Evolutionary conservation across 2,329 filamentous ascomycete species (phyloP).

Genomic region (Cercospora citrullina): DNA sequence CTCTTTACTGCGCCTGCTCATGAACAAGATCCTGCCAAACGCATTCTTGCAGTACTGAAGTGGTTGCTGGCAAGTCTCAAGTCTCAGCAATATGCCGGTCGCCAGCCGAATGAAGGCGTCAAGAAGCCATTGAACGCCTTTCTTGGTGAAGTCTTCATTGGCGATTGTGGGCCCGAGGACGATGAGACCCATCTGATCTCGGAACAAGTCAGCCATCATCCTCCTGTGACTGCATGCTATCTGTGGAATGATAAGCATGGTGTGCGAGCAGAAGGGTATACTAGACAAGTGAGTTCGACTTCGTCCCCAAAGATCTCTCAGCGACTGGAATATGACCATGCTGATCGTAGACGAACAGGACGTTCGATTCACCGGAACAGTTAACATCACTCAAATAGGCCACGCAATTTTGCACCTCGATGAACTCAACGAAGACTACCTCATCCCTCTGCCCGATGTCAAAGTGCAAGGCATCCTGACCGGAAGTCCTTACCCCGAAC

Average conservation of each 20-base stretch:
- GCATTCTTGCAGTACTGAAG: conserved; percentile 50
- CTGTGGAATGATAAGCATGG: conserved; percentile 49
- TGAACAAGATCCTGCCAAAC: conserved; percentile 42
- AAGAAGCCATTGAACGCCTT: conserved; percentile 57
- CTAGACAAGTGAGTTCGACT: conserved; percentile 38
- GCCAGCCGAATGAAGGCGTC: conserved; percentile 45
- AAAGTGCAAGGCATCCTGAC: conserved; percentile 49
- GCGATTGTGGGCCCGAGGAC: conserved; percentile 39
- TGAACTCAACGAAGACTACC: conserved; percentile 47
- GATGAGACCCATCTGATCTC: conserved; percentile 45
- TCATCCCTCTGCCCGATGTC: conserved; percentile 49
- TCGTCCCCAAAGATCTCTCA: no score
- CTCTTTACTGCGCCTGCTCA: conserved; percentile 50
- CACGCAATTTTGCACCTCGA: conserved; percentile 49
- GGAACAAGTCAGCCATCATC: conserved; percentile 51
- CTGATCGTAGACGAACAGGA: no score
- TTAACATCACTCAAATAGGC: conserved; percentile 50
- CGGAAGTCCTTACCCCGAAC: conserved; percentile 48
- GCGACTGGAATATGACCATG: no score
- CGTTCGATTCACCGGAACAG: conserved; percentile 48
- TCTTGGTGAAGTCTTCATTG: conserved; percentile 48
- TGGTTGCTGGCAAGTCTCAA: conserved; percentile 52
- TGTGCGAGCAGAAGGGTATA: conserved; percentile 48
- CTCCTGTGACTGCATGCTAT: conserved; percentile 51
- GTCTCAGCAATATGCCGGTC: conserved; percentile 51